Conservation (phyloP, 1,139 yeast species). For the Scheffersomyces illinoinensis region DNA sequence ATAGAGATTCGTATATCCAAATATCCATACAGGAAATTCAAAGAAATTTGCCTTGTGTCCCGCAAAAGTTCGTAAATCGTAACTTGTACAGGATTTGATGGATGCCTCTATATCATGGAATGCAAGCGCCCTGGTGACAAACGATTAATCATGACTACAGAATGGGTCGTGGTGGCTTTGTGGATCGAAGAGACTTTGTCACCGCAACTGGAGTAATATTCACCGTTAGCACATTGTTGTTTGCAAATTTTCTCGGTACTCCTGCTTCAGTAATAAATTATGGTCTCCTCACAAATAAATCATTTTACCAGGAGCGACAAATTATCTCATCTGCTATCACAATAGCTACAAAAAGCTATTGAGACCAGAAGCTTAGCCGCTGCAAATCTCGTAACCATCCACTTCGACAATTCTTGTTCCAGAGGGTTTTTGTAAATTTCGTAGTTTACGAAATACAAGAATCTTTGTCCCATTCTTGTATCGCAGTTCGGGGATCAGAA, state of each 20-base stretch:
- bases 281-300: background rate
- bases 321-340: background rate
- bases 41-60: background rate
- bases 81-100: background rate
- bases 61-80: background rate
- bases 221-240: background rate
- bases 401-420: background rate
- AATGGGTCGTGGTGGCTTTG: background rate
- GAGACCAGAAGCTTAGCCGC: background rate
- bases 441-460: background rate
- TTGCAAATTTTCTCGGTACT: background rate
- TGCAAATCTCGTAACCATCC: background rate
- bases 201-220: background rate
- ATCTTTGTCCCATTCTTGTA: background rate
- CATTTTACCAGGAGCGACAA: background rate
- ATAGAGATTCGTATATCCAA: background rate
- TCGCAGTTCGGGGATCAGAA: background rate
- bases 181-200: background rate
- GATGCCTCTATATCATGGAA: background rate
- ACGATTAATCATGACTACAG: background rate
- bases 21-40: background rate
- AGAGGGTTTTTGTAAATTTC: background rate
- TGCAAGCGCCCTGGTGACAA: background rate
- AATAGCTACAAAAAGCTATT: background rate
- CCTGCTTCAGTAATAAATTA: background rate